These are phyloP conservation scores for Saccharomycopsis hybrid DNA, from an alignment of 1,139 yeast species.

Conservation along the genomic window DNA sequence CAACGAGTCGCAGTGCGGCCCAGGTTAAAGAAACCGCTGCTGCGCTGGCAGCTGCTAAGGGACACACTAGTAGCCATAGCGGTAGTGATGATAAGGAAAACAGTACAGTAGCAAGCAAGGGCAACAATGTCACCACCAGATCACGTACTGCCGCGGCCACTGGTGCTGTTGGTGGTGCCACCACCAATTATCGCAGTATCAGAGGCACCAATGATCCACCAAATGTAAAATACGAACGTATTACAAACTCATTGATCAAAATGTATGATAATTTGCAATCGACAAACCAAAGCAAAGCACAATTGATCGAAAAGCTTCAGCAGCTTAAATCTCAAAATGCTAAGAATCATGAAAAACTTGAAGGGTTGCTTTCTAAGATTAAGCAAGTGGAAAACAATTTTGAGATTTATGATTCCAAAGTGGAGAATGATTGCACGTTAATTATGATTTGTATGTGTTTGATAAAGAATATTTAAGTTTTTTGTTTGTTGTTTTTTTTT, in stretches of 20 bases:
- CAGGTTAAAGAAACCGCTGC: not conserved
- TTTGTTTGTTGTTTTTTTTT: slow-evolving; percentile 1
- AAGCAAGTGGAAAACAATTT: slow-evolving; percentile 18
- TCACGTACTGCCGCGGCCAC: not conserved
- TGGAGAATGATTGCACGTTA: slow-evolving; percentile 18
- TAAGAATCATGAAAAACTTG: slow-evolving; percentile 9
- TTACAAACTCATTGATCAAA: slow-evolving; percentile 16
- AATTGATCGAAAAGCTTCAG: slow-evolving; percentile 13
- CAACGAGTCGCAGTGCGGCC: not conserved
- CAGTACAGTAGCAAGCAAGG: not conserved
- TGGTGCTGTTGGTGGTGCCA: too few relatives aligned
- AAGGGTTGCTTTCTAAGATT: slow-evolving; percentile 6
- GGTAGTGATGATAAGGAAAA: too few relatives aligned
- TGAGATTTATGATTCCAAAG: slow-evolving; percentile 15
- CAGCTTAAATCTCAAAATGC: slow-evolving; percentile 12
- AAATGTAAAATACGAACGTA: slow-evolving; percentile 13
- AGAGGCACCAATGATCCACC: not conserved
- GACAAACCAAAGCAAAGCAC: slow-evolving; percentile 12
- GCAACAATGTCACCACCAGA: not conserved
- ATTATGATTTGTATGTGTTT: slow-evolving; percentile 21
- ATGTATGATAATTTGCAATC: slow-evolving; percentile 17
- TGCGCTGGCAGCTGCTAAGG: not conserved
- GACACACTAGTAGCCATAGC: not conserved
- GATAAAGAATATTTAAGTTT: slow-evolving; percentile 14
- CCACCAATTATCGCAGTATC: too few relatives aligned